Evolutionary conservation across 1,284 basidiomycete genomes (phyloP).

Genomic region (Veloboletus limbatus): DNA sequence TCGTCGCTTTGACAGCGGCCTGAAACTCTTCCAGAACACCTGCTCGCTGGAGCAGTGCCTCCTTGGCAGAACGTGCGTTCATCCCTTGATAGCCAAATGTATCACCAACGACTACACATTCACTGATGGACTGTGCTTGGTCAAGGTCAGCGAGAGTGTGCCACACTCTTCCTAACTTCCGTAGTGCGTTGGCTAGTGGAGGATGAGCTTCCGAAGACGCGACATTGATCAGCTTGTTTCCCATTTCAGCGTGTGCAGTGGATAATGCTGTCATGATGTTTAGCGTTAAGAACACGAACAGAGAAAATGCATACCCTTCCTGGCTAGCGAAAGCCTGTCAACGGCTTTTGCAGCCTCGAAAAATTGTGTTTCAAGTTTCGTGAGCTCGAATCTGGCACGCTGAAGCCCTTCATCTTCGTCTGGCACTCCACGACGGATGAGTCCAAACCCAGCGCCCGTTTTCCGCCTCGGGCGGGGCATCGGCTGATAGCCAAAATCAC

Average conservation of each 20-base stretch:
- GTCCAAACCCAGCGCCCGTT: slow-evolving; percentile 60
- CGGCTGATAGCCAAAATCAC: slow-evolving; percentile 91
- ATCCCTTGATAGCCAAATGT: slow-evolving; percentile 90
- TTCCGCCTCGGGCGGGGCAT: slow-evolving; percentile 73
- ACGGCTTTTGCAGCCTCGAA: slow-evolving; percentile 86
- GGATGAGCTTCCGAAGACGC: slow-evolving; percentile 86
- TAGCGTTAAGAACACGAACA: background rate
- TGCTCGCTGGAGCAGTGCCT: slow-evolving; percentile 84
- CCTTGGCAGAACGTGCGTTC: slow-evolving; percentile 93
- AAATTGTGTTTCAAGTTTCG: slow-evolving; percentile 86
- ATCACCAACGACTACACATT: slow-evolving; percentile 90
- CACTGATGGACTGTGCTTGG: slow-evolving; percentile 83
- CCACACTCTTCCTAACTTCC: slow-evolving; percentile 82
- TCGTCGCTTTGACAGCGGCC: slow-evolving; percentile 84
- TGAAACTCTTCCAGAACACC: slow-evolving; percentile 91
- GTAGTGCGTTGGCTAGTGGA: slow-evolving; percentile 73
- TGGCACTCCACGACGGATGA: slow-evolving; percentile 70
- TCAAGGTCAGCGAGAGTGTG: slow-evolving; percentile 83
- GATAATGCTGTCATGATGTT: slow-evolving; percentile 58
- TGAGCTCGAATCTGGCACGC: slow-evolving; percentile 84
- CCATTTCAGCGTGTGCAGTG: slow-evolving; percentile 77
- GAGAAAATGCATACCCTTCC: slow-evolving; percentile 59
- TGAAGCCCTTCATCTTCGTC: slow-evolving; percentile 86
- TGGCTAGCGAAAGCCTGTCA: slow-evolving; percentile 76
- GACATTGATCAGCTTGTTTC: slow-evolving; percentile 83